Evolutionary conservation across 2,329 filamentous ascomycete genomes (phyloP).

Genomic region (Pezicula rhizophila): DNA sequence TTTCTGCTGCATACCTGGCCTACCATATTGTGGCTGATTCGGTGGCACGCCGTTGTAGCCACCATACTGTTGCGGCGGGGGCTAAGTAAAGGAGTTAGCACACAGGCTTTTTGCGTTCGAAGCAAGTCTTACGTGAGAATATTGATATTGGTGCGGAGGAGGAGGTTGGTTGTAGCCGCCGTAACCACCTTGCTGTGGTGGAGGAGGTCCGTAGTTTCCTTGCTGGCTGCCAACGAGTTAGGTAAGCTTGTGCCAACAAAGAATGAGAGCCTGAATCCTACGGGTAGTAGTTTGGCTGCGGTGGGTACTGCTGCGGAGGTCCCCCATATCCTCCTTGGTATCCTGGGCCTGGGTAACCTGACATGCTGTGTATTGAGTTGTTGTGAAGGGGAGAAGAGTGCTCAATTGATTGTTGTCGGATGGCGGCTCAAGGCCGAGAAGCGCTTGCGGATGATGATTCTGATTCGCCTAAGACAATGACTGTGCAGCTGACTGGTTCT

Average conservation of each 20-base stretch:
- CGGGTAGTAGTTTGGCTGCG: conserved; percentile 43
- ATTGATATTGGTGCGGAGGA: conserved; percentile 36
- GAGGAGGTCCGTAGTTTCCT: conserved; percentile 24
- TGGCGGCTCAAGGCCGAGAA: conserved; percentile 13
- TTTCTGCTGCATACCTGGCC: conserved; percentile 37
- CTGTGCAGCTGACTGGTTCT: conserved; percentile 2
- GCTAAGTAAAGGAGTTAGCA: conserved; percentile 11
- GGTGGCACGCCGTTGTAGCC: conserved; percentile 29
- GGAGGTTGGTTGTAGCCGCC: conserved; percentile 41
- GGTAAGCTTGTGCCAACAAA: conserved; percentile 20
- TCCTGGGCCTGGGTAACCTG: conserved; percentile 52
- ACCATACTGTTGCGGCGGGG: conserved; percentile 43
- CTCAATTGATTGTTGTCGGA: background rate
- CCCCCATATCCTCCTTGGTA: conserved; percentile 42
- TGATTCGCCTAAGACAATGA: background rate
- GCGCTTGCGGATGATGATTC: conserved; percentile 6
- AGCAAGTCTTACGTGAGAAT: conserved; percentile 21
- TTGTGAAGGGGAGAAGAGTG: background rate
- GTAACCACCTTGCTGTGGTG: conserved; percentile 33
- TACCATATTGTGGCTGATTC: conserved; percentile 39
- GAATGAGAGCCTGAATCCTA: conserved; percentile 30
- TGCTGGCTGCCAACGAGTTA: conserved; percentile 16
- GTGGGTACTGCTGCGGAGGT: conserved; percentile 34
- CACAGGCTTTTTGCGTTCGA: background rate
- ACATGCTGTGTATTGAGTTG: conserved; percentile 40